Evolutionary conservation across 148 eudicot genomes (phyloP).

Genomic region (Diospyros kaki): DNA sequence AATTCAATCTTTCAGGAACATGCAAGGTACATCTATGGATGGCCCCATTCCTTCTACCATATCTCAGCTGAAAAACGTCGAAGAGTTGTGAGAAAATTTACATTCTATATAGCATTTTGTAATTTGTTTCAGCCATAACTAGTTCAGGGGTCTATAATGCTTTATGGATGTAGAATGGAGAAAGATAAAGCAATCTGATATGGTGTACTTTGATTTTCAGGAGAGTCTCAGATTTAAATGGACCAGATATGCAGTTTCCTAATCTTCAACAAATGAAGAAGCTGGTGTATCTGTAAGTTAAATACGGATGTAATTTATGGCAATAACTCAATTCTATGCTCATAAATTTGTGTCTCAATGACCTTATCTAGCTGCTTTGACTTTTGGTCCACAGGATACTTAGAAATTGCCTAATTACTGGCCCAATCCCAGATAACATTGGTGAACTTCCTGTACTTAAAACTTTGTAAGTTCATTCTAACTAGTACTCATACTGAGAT

Average conservation of each 20-base stretch:
- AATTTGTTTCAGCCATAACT: not conserved
- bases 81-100: conserved; percentile 45
- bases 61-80: conserved; percentile 41
- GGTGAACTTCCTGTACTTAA: conserved; percentile 32
- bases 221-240: conserved; percentile 71
- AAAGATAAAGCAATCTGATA: conserved; percentile 7
- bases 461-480: conserved; percentile 34
- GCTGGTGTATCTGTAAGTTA: conserved; percentile 46
- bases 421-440: conserved; percentile 43
- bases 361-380: not conserved
- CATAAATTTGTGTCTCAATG: not conserved
- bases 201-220: conserved; percentile 32
- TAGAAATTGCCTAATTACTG: conserved; percentile 74
- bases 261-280: conserved; percentile 32
- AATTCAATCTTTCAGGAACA: conserved; percentile 41
- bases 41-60: conserved; percentile 75
- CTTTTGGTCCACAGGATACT: conserved; percentile 51
- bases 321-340: not conserved
- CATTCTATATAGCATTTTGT: not conserved
- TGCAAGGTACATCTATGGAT: conserved; percentile 79
- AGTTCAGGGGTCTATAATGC: not conserved
- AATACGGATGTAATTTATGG: not conserved
- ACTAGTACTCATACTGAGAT: not conserved
- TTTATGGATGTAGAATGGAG: not conserved
- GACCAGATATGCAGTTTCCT: conserved; percentile 42